A percentile compares a stretch with the other conserved stretches of the same genome.
These are phyloP conservation scores for Ceriops decandra DNA, from an alignment of 345 rosid species.

Conservation along the genomic window DNA sequence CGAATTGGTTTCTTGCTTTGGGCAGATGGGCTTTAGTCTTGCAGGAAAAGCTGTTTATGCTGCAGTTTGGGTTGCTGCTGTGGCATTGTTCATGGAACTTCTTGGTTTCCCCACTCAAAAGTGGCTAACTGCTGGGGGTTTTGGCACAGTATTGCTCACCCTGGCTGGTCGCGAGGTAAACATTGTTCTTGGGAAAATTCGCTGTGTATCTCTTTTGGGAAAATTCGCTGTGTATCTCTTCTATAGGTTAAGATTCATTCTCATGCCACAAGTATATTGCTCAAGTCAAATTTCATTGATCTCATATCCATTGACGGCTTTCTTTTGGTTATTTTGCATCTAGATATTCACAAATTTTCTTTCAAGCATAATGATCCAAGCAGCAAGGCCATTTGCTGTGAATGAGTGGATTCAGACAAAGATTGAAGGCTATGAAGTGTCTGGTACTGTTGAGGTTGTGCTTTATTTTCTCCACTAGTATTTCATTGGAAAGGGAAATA, in stretches of 20 bases:
- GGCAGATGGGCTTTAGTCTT: conserved; percentile 88
- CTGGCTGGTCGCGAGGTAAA: conserved; percentile 98
- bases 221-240: too few relatives aligned
- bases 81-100: conserved; percentile 89
- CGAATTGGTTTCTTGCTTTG: conserved; percentile 5
- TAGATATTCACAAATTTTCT: conserved; percentile 95
- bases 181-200: not conserved
- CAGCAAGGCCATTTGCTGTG: conserved; percentile 79
- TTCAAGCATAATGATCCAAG: conserved; percentile 88
- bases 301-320: not conserved
- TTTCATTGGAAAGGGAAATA: not conserved
- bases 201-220: conserved; percentile 5
- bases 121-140: conserved; percentile 96
- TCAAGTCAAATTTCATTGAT: not conserved
- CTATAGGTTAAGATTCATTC: not conserved
- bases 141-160: conserved; percentile 93
- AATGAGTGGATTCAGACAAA: conserved; percentile 97
- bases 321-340: conserved; percentile 18
- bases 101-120: conserved; percentile 91
- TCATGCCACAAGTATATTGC: not conserved
- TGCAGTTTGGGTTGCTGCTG: conserved; percentile 91
- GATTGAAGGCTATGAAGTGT: conserved; percentile 93
- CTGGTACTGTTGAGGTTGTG: conserved; percentile 97
- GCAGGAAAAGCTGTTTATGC: conserved; percentile 88
- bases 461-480: not conserved